These are phyloP conservation scores for Fusarium praegraminearum DNA, from an alignment of 2,329 filamentous ascomycete species.

Conservation along the genomic window DNA sequence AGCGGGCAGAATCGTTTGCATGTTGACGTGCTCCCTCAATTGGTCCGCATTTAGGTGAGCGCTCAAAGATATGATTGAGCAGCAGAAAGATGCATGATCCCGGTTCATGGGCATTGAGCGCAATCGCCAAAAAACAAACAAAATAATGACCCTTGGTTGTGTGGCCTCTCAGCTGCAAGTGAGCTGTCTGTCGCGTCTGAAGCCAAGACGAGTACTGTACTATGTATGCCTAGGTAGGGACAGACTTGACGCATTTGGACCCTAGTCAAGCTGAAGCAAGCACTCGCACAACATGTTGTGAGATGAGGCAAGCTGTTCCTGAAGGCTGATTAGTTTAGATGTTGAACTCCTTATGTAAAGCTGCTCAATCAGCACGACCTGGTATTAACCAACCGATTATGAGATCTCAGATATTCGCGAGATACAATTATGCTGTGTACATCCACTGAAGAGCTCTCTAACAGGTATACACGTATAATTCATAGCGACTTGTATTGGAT, in stretches of 20 bases:
- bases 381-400: not conserved
- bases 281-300: slow-evolving; percentile 32
- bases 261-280: slow-evolving; percentile 36
- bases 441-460: not conserved
- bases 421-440: not conserved
- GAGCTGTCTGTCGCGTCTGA: slow-evolving; percentile 17
- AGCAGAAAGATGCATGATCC: slow-evolving; percentile 47
- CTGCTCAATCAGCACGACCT: not conserved
- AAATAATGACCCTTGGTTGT: slow-evolving; percentile 24
- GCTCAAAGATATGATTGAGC: slow-evolving; percentile 47
- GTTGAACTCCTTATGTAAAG: not conserved
- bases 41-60: slow-evolving; percentile 38
- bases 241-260: slow-evolving; percentile 25
- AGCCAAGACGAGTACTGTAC: slow-evolving; percentile 6
- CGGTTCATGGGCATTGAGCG: slow-evolving; percentile 33
- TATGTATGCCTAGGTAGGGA: not conserved
- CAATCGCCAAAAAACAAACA: slow-evolving; percentile 13
- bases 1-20: slow-evolving; percentile 34
- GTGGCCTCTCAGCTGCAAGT: slow-evolving; percentile 17
- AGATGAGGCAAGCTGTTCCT: slow-evolving; percentile 5
- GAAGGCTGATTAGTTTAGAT: slow-evolving; percentile 21
- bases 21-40: slow-evolving; percentile 33
- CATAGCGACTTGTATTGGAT: not conserved
- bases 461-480: not conserved
- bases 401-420: slow-evolving; percentile 33